Conservation (phyloP, 306 rosid genomes). For the Ormosia emarginata region DNA sequence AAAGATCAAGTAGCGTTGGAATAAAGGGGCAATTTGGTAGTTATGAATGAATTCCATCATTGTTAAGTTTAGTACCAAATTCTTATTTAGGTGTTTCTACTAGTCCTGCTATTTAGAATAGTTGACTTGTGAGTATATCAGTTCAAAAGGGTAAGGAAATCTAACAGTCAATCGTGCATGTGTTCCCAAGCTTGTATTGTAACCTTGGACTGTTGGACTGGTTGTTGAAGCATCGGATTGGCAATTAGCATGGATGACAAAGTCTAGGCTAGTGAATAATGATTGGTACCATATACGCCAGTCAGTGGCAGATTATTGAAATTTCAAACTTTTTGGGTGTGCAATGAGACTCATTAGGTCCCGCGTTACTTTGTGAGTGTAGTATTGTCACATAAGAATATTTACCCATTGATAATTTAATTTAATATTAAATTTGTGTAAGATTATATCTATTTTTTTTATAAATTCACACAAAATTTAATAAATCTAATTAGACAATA, state of each 20-base stretch:
- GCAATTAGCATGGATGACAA: background rate
- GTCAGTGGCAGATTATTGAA: background rate
- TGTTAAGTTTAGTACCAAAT: background rate
- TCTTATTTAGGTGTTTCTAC: background rate
- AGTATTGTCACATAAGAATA: no score
- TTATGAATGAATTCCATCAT: background rate
- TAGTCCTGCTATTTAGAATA: background rate
- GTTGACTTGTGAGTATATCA: background rate
- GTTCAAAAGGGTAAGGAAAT: background rate
- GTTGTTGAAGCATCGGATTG: background rate
- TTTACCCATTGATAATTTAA: no score
- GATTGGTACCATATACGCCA: background rate
- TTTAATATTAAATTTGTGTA: no score
- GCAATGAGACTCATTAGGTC: background rate
- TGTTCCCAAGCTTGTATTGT: background rate
- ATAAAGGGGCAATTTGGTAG: background rate
- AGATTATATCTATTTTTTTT: no score
- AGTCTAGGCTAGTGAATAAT: background rate
- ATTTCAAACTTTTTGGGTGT: background rate
- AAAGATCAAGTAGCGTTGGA: background rate
- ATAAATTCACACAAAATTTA: no score
- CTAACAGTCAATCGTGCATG: constrained; percentile 13
- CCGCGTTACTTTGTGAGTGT: no score
- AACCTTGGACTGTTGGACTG: background rate
- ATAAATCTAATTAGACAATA: no score